Base-by-base conservation (phyloP, 176 grass and related monocot species). In the Phoenix roebelenii region DNA sequence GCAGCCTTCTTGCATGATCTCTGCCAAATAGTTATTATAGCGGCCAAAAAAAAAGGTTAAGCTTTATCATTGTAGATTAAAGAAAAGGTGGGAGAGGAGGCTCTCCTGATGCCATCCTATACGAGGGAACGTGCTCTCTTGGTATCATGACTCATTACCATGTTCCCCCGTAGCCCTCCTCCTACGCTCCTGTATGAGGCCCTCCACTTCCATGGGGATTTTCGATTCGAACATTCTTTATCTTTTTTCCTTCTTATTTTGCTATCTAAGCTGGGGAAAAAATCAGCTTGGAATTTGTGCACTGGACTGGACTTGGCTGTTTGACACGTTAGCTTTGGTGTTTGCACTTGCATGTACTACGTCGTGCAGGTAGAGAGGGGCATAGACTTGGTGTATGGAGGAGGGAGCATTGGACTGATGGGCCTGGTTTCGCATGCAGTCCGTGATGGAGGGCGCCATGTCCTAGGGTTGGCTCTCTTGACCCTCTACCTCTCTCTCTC, bases 381-480 rank as follows among this genome's bases (percentile, higher is more conserved):
- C 68, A 96, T 96, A 65, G 92, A 96, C 78, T 66, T 96, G 75
- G 92, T 96, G 68, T 96, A 96, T 56, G 92, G 92, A 16, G 92
- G 92, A 54, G 87, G 92, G 28, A 90, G 86, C 80, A 90, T 96
- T 29, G 92, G 92, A 54, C 83, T 96, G 72, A 96, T 96, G 92
- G 92, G 92, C 5, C 58, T 96, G 28, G 80, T 96, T 69, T 96
- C 83, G 60, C 92, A 90, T 70, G 92, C 92, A 57, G 92, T 96
- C 68, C 92, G 90, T 80, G 86, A 96, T 66, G 92, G 92, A 68
- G 92, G 92, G 16, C 86, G 92, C 71, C 92, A 96, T 85, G 92
- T 96, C 29, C 82, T 96, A 68, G 92, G 92, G 92, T 96, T 64
- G 32, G 72, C 63, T 28, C 57, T 69, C 60, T 61, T 10, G 68